Conservation (phyloP, 331 rosid genomes). For the Malus hybrid region DNA sequence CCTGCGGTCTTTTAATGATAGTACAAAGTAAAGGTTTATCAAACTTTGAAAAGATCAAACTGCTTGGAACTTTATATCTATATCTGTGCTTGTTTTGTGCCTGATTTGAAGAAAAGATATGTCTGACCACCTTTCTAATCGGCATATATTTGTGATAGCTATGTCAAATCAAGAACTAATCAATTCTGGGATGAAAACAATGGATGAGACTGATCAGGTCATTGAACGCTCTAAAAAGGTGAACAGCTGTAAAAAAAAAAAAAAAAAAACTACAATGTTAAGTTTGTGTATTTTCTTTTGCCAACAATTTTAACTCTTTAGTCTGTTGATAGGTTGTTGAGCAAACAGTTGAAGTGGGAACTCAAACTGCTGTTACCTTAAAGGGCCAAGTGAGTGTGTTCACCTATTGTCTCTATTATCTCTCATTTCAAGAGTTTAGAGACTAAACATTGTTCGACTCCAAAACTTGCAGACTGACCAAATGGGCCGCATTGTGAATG, state of each 20-base stretch:
- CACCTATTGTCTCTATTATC: constrained; percentile 6
- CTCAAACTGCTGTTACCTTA: constrained; percentile 81
- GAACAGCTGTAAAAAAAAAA: constrained; percentile 5
- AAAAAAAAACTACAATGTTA: neutral
- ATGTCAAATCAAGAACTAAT: constrained; percentile 96
- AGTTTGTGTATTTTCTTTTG: constrained; percentile 8
- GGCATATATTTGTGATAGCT: constrained; percentile 41
- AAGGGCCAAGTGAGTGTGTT: constrained; percentile 84
- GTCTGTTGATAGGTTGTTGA: constrained; percentile 61
- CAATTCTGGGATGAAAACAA: constrained; percentile 67
- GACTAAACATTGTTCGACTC: neutral
- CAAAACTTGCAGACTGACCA: constrained; percentile 73
- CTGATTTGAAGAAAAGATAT: constrained; percentile 1
- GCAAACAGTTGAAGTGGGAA: constrained; percentile 93
- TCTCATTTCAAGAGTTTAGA: neutral
- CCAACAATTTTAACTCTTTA: constrained; percentile 19
- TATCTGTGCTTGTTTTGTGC: neutral
- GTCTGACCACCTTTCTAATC: constrained; percentile 12
- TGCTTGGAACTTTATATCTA: neutral
- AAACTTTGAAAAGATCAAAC: neutral
- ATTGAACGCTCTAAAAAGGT: constrained; percentile 89
- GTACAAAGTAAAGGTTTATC: neutral
- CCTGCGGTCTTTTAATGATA: neutral
- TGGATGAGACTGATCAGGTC: constrained; percentile 97
- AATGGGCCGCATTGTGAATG: constrained; percentile 97